Base-by-base conservation (phyloP, 176 grass and related monocot genomes). In the Raddia guianensis region DNA sequence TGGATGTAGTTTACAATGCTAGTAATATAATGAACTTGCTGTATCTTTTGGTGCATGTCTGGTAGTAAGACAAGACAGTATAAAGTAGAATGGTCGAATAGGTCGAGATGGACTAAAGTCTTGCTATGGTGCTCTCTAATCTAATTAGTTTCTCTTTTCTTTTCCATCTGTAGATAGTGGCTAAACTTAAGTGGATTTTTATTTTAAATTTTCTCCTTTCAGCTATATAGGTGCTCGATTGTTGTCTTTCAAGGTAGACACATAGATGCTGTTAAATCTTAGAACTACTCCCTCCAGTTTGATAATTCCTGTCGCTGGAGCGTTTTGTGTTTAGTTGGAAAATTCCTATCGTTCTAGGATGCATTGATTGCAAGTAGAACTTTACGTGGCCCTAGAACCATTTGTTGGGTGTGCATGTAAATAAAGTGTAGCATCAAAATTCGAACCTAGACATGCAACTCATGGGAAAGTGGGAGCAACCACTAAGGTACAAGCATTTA, bases 1-100 rank as follows among this genome's bases (percentile, higher is more conserved):
- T 70, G 53, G 70, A 32, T 80, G 53, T 56, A 59, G 53, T 34
- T 50, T 50, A 66, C 62, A 79, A 55, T 44, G 34, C 76, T 66
- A 78, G 8, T 48, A 34, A 33, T n/a, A 7, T 35, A 68, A 68
- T 67, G 51, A 46, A 68, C 35, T 48, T 47, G 21, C 40, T 72
- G 2, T 62, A 62, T 59, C 59, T 72, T 50, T 72, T 50, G 12
- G 34, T 51, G 68, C 46, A 42, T 72, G 46, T 35, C 12, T 82
- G 45, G 10, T 63, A 72, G 72, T 72, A 58, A 59, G 12, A 51
- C 62, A n/a, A 6, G 8, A 47, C 63, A 11, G n/a, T 73, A 15
- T 72, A 21, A 72, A 81, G 44, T 72, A 51, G 34, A 65, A 65
- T 27, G 34, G 35, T 35, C 9, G n/a, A 72, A 63, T 7, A 63